A percentile compares a stretch with the other conserved stretches of the same genome.
Evolutionary conservation across 2,329 filamentous ascomycete genomes (phyloP).

Genomic region (Phaeosphaeriaceae sp.): DNA sequence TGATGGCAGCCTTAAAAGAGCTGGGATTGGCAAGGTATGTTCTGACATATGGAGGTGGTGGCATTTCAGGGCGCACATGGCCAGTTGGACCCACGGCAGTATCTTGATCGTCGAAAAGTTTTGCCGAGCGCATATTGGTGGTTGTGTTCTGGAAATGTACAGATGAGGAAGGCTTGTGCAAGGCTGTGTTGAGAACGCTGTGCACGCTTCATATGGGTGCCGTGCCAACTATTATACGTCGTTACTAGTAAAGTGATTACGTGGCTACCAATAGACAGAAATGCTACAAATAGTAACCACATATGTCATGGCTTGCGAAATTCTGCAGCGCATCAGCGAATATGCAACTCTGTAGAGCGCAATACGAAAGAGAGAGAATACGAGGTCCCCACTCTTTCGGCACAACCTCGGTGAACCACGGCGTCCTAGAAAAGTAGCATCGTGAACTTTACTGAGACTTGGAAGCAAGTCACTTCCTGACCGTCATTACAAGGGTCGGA

Average conservation of each 20-base stretch:
- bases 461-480: no score
- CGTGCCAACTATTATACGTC: neutral
- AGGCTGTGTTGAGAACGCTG: neutral
- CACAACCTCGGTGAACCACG: neutral
- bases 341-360: neutral
- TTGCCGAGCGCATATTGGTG: neutral
- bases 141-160: neutral
- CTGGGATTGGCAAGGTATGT: conserved; percentile 21
- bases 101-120: neutral
- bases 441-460: neutral
- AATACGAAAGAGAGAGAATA: conserved; percentile 11
- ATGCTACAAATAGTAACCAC: conserved; percentile 1
- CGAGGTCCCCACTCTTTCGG: neutral
- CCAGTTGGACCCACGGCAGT: neutral
- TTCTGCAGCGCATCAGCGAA: neutral
- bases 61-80: conserved; percentile 16
- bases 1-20: conserved; percentile 27
- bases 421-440: neutral
- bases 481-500: no score
- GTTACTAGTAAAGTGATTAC: neutral
- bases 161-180: neutral
- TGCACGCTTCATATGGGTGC: neutral
- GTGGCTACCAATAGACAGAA: neutral
- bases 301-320: conserved; percentile 1
- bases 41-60: conserved; percentile 27